Evolutionary conservation across 805 yeast genomes (phyloP), one percentile per base, ranked within the genome.

Genomic region (Yarrowia porcina): DNA sequence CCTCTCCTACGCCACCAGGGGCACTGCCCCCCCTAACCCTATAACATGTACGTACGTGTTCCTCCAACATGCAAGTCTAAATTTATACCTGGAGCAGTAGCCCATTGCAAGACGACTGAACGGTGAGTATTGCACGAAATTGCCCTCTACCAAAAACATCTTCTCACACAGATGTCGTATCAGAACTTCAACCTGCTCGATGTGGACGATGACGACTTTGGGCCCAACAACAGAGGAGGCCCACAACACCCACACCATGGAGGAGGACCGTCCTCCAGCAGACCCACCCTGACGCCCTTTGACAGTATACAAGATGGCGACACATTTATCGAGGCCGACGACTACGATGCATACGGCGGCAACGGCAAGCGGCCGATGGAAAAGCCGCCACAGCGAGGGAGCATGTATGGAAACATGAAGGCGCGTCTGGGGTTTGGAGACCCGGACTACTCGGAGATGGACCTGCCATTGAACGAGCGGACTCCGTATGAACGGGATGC

Each of bases 381-480:
- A 68, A 66, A 21, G 28, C 38, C 38, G n/a, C 39, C 28, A n/a
- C 39, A 32, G 56, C 33, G 69, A 12, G 65, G 68, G 17, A 23
- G 70, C 18, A 39, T 69, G 44, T 70, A 66, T 42, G 63, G 66
- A 30, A 68, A 65, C 41, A 63, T 71, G 38, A 68, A 66, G 63
- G 45, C 71, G 13, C 67, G 64, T 33, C 66, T 71, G 17, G 73
- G 73, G 15, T 59, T 69, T 36, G 66, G 66, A 12, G 52, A 21
- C 35, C 42, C 71, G 1, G 63, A 66, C 21, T 71, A 71, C 59
- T 56, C 68, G 13, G 74, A 70, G 47, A 71, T 71, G 73, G 73
- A 71, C 50, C 57, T 68, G 56, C 72, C 73, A 5, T 56, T 71
- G 63, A 68, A 72, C 8, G 71, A 70, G n/a, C 35, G 27, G 13